Evolutionary conservation across 352 stramenopile species (phyloP).

Genomic region (Globisporangium rhizosaccharum): DNA sequence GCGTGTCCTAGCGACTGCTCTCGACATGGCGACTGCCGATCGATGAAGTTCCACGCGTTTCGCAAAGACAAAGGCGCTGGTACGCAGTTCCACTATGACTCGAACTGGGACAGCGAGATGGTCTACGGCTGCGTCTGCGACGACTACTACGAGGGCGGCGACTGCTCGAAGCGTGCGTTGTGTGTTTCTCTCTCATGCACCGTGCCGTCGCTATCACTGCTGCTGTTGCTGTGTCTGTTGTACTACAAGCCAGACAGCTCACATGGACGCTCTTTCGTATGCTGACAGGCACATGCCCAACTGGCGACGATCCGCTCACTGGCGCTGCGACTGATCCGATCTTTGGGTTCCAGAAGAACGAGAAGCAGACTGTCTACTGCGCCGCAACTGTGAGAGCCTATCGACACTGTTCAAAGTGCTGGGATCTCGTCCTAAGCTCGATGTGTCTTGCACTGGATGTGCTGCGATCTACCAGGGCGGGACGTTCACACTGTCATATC

Average conservation of each 20-base stretch:
- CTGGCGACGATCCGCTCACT: slow-evolving; percentile 70
- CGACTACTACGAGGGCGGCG: slow-evolving; percentile 70
- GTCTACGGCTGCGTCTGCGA: slow-evolving; percentile 89
- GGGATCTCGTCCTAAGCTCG: too few species aligned
- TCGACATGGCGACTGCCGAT: slow-evolving; percentile 65
- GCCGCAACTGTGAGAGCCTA: slow-evolving; percentile 39
- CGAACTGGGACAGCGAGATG: slow-evolving; percentile 84
- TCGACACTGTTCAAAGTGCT: too few species aligned
- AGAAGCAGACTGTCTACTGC: slow-evolving; percentile 72
- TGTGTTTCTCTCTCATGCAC: not conserved
- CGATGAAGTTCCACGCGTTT: slow-evolving; percentile 52
- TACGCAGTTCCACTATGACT: slow-evolving; percentile 36
- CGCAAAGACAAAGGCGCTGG: slow-evolving; percentile 59
- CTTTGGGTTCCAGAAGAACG: slow-evolving; percentile 78
- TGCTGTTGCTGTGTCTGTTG: not conserved
- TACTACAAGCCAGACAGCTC: not conserved
- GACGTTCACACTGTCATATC: slow-evolving; percentile 65
- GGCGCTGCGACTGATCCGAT: slow-evolving; percentile 47
- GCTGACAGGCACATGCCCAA: slow-evolving; percentile 37
- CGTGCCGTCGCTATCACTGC: not conserved
- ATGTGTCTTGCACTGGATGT: not conserved
- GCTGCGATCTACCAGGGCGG: slow-evolving; percentile 27
- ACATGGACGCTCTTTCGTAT: not conserved
- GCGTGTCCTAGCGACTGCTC: slow-evolving; percentile 59
- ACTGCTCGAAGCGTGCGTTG: slow-evolving; percentile 73